These are phyloP conservation scores for Cenchrus purpureus DNA, from an alignment of 176 grass and related monocot species.

Conservation along the genomic window DNA sequence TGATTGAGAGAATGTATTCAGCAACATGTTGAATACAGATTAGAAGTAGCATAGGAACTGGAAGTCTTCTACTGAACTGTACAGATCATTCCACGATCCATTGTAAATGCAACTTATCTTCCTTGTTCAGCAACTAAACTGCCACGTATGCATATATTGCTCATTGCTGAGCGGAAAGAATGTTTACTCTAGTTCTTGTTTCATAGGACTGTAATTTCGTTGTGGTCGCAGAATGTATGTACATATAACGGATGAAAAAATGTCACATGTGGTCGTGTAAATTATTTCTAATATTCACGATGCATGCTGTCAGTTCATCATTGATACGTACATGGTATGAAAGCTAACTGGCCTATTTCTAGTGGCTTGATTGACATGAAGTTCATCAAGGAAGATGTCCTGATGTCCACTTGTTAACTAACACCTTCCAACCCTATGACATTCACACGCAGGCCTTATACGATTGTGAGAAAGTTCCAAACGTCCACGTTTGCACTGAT, in stretches of 20 bases:
- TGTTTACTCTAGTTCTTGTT: background rate
- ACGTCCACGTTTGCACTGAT: background rate
- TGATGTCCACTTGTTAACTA: background rate
- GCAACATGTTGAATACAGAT: slow-evolving; percentile 29
- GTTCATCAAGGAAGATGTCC: background rate
- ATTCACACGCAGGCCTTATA: background rate
- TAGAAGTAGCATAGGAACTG: background rate
- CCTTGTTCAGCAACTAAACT: background rate
- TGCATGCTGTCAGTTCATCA: background rate
- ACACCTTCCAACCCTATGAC: background rate
- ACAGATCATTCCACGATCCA: background rate
- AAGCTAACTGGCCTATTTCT: background rate
- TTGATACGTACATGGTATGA: background rate
- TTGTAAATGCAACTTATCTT: slow-evolving; percentile 18
- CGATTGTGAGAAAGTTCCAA: background rate
- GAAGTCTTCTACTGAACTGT: slow-evolving; percentile 17
- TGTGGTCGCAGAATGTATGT: background rate
- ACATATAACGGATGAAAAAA: background rate
- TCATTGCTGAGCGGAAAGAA: background rate
- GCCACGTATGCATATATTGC: background rate
- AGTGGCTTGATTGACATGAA: background rate
- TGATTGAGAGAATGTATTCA: slow-evolving; percentile 18
- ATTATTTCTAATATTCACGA: background rate
- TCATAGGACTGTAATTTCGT: background rate
- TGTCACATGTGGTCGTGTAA: background rate